Conservation (phyloP, 2,329 filamentous ascomycete genomes). For the Cordyceps pruinosa region DNA sequence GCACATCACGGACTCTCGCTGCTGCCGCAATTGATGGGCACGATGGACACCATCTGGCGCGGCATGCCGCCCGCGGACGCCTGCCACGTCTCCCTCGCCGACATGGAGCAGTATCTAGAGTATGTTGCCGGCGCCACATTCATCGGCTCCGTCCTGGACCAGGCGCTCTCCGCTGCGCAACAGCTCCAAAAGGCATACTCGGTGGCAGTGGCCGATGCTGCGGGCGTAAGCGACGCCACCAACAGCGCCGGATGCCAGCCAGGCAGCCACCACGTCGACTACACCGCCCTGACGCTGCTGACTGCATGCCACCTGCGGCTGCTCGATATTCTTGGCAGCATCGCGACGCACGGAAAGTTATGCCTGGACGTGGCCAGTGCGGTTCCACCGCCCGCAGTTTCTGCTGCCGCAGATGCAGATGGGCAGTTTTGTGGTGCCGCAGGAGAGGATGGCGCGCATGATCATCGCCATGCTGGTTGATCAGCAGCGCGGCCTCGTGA, state of each 20-base stretch:
- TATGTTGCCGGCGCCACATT: conserved; percentile 16
- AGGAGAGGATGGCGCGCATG: conserved; percentile 26
- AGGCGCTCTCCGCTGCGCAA: background rate
- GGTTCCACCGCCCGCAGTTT: conserved; percentile 25
- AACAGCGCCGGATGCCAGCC: background rate
- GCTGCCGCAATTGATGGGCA: conserved; percentile 18
- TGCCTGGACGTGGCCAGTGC: conserved; percentile 19
- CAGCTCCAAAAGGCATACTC: background rate
- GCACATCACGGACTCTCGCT: conserved; percentile 9
- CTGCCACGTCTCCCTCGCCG: conserved; percentile 20
- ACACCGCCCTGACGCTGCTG: conserved; percentile 30
- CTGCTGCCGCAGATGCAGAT: conserved; percentile 34
- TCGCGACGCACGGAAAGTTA: conserved; percentile 25
- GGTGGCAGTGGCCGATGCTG: background rate
- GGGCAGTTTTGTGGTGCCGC: conserved; percentile 31
- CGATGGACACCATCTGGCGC: conserved; percentile 19
- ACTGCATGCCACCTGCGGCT: conserved; percentile 32
- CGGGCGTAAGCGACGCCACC: background rate
- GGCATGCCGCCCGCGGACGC: conserved; percentile 8
- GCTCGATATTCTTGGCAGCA: conserved; percentile 29
- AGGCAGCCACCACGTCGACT: conserved; percentile 21
- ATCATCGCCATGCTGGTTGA: conserved; percentile 27
- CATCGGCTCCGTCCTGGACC: conserved; percentile 20
- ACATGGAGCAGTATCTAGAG: conserved; percentile 19
- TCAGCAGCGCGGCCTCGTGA: conserved; percentile 21